Conservation (phyloP, 192 early-diverging fungal genomes). For the Backusella morwellensis region DNA sequence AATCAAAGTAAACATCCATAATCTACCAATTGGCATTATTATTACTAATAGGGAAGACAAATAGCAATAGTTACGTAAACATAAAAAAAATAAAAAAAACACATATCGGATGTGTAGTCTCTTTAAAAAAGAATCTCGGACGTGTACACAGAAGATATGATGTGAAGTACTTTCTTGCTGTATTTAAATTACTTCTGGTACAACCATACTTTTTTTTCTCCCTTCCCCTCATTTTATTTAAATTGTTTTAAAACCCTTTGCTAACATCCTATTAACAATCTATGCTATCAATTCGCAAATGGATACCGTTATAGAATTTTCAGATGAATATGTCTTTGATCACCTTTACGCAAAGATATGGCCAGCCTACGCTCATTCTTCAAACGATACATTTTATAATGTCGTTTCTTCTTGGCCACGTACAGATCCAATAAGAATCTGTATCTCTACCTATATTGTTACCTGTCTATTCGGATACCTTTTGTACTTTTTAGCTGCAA, state of each 20-base stretch:
- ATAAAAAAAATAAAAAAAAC: neutral
- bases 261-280: neutral
- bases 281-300: slow-evolving; percentile 31
- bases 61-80: neutral
- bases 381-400: slow-evolving; percentile 36
- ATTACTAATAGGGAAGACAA: neutral
- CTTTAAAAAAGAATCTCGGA: neutral
- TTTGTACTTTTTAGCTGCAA: slow-evolving; percentile 77
- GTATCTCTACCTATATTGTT: slow-evolving; percentile 57
- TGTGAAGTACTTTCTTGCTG: slow-evolving; percentile 1
- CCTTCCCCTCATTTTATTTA: neutral
- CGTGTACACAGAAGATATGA: neutral
- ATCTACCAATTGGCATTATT: neutral
- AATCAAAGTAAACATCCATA: neutral
- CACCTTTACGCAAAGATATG: slow-evolving; percentile 46
- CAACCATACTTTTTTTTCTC: neutral
- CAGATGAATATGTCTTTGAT: slow-evolving; percentile 66
- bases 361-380: slow-evolving; percentile 29
- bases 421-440: slow-evolving; percentile 39
- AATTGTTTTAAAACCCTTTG: neutral
- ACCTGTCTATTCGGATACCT: slow-evolving; percentile 67
- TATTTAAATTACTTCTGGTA: slow-evolving; percentile 3
- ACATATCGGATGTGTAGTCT: neutral
- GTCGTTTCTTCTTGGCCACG: slow-evolving; percentile 43
- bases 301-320: slow-evolving; percentile 61